Base-by-base conservation (phyloP, 139 green algal genomes). In the Desmodesmus armatus region DNA sequence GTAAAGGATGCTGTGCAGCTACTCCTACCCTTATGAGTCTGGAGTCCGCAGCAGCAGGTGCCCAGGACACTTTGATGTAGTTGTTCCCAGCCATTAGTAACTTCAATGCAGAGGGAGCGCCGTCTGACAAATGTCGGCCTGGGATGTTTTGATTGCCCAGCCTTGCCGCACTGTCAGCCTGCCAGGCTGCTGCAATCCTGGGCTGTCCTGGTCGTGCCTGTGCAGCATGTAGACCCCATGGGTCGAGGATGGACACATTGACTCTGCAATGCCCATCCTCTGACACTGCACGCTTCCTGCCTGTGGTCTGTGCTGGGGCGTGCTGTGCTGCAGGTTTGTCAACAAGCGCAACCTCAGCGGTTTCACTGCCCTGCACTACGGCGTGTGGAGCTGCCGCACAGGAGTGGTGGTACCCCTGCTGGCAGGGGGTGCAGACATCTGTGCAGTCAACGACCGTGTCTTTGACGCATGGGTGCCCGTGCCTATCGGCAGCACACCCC, bases 301-400 rank as follows among this genome's bases (percentile, higher is more conserved):
- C 41, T 63, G 27, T 65, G 39, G 2, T 21, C 43, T 53, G 44
- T 7, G 40, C 73, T 43, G 33, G 47, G 44, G 1, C 6, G 6
- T 41, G 33, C 17, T n/a, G 33, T 53, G 33, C 33, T 77, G 40
- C 81, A 88, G 88, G 66, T 85, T 87, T 78, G 79, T 87, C 17
- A 86, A 92, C 73, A 78, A 65, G 27, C 85, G 83, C 66, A 92
- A 92, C 82, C 27, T 83, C 23, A 73, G 78, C 2, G 88, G 88
- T 40, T 92, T 88, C 73, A 84, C 73, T 0, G 62, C 88, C 6
- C 83, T 92, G 65, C 83, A 90, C 55, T 92, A 89, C 47, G 88
- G 85, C 1, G 86, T 88, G 49, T 92, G 89, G 87, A 58, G 75
- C 37, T 75, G 82, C 33, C 78, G 85, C 63, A 63, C 60, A 33